Evolutionary conservation across 169 alveolate genomes (phyloP), one percentile per base, ranked within the genome.

Genomic region (Plasmodium gallinaceum): DNA sequence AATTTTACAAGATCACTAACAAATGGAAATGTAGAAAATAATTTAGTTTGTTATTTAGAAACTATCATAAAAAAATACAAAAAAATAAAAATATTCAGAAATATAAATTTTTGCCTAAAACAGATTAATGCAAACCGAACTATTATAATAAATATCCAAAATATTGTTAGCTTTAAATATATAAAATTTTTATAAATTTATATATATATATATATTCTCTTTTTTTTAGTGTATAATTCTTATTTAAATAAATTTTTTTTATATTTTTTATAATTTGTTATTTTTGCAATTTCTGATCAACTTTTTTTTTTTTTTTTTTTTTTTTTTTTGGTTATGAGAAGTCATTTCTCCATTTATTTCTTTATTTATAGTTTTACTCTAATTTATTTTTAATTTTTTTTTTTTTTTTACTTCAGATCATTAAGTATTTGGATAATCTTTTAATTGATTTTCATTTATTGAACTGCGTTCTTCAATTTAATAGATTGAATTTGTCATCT

Each of bases 371-470:
- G 14, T 16, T 68, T 43, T 68, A 68, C 3, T n/a, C 12, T 57
- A 16, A 12, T 74, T 74, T 37, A 5, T 74, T 74, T 57, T n/a
- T 62, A 6, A 16, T 45, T 18, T 58, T 60, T 10, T 78, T 46
- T 22, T 45, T 16, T 42, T 46, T 32, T 16, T 20, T 37, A 16
- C 70, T 43, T 20, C 64, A 83, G 91, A 10, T 83, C 10, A 69
- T 69, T 26, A 83, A 57, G 7, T 83, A 68, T 43, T 12, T 83
- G 65, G 70, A 83, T 20, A 57, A 68, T 18, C 73, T 83, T 37
- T 54, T 75, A 58, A 61, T 57, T 16, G 91, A 83, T 48, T 83
- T 83, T 61, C 85, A 83, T 26, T 66, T 83, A 18, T 68, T 83
- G 26, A 68, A 57, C 64, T 46, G n/a, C 48, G 62, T 68, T 14